A percentile compares a stretch with the other conserved stretches of the same genome.
phyloP scores from a whole-genome alignment of 768 basidiomycete species.

The Phlebiopsis flavidoalba region DNA sequence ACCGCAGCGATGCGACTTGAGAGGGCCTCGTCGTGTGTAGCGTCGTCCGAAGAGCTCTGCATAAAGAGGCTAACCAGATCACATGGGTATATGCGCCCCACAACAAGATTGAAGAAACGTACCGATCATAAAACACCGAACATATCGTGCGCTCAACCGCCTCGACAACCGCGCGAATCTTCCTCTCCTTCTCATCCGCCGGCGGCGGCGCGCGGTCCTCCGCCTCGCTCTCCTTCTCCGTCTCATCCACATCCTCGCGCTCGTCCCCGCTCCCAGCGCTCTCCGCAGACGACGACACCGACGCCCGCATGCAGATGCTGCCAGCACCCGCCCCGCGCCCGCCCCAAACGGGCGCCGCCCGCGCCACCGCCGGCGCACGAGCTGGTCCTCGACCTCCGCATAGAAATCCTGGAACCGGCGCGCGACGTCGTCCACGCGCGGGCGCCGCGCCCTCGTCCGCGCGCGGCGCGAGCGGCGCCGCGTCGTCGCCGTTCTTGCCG shows the following conservation, averaged over 20 bases:
- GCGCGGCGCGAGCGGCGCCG: too few relatives aligned
- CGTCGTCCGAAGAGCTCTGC: conserved; percentile 69
- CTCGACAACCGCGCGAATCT: conserved; percentile 61
- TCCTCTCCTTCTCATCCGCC: conserved; percentile 35
- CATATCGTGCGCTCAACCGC: conserved; percentile 69
- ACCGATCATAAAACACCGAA: conserved; percentile 82
- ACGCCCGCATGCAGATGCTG: conserved; percentile 5
- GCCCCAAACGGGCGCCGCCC: conserved; percentile 17
- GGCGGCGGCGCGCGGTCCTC: conserved; percentile 8
- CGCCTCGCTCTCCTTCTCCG: conserved; percentile 23
- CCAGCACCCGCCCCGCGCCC: background rate
- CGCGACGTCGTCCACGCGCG: conserved; percentile 41
- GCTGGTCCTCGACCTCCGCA: conserved; percentile 56
- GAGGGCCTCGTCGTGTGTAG: conserved; percentile 85
- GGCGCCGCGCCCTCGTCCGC: conserved; percentile 6
- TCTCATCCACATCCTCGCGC: conserved; percentile 13
- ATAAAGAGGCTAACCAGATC: conserved; percentile 59
- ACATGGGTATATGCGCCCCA: background rate
- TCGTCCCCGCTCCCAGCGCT: conserved; percentile 8
- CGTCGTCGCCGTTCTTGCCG: conserved; percentile 7
- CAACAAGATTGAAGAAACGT: background rate
- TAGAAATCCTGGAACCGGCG: conserved; percentile 72
- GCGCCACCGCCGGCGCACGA: conserved; percentile 38
- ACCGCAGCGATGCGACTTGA: conserved; percentile 87
- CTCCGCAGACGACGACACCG: conserved; percentile 8